Base-by-base conservation (phyloP, 1,284 basidiomycete genomes). In the Ganoderma lingzhi region DNA sequence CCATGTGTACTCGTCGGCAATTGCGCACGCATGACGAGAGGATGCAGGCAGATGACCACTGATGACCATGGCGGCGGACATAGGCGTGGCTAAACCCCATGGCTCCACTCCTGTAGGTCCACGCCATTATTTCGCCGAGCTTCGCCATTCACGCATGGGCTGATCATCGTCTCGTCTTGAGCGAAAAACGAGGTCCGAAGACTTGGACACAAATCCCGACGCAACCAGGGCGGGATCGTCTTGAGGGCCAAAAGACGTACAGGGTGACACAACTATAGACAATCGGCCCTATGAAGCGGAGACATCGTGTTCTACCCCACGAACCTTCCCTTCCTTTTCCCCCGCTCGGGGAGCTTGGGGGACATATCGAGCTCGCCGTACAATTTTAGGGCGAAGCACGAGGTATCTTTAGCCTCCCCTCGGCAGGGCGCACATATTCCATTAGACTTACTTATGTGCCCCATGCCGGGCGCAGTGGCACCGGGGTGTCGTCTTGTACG, bases 341-440 rank as follows among this genome's bases (percentile, higher is more conserved):
- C 56, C 56, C 30, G 56, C 56, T 12, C 35, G 56, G 30, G 56
- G 56, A 6, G 19, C 48, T 51, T 23, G 48, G 23, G 23, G 55
- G 35, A 58, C 32, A 58, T n/a, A 58, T 37, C 56, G 56, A 19
- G 30, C 56, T 58, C n/a, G 15, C 56, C 32, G 56, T 58, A 58
- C n/a, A 58, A 14, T 39, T 58, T 58, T 59, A n/a, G 58, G 58
- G 58, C 58, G 37, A 42, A 42, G 14, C 59, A 42, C 59, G 39
- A 37, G 45, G 62, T 45, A 63, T 63, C 17, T 53, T 63, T 55
- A 55, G 62, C 45, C 30, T 48, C n/a, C 19, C 62, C 44, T 56
- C 30, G 53, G 60, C 60, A 48, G 62, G 32, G 35, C 35, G 58
- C 58, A 41, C 58, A 60, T 15, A 37, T 39, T 9, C n/a, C 58